Evolutionary conservation across 768 basidiomycete species (phyloP).

Genomic region (Suillus subalutaceus): DNA sequence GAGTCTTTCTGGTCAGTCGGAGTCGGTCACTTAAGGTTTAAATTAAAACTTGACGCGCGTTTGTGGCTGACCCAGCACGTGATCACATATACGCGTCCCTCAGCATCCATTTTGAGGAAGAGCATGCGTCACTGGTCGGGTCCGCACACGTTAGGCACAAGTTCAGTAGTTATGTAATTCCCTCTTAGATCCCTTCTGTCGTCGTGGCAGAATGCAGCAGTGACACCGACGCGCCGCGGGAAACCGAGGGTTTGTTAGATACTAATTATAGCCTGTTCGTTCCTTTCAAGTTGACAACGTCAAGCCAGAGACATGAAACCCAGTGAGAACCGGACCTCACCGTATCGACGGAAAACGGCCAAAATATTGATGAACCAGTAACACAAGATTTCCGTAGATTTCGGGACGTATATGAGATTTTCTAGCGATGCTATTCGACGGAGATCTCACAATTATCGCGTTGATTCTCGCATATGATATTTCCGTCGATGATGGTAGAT

Average conservation of each 20-base stretch:
- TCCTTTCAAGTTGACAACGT: background rate
- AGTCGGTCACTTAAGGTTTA: background rate
- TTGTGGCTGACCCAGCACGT: background rate
- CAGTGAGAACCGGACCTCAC: background rate
- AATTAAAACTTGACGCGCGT: background rate
- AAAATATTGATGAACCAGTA: background rate
- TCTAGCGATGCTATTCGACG: background rate
- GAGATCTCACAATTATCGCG: background rate
- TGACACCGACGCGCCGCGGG: background rate
- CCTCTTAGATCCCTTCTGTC: background rate
- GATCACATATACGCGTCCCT: conserved; percentile 20
- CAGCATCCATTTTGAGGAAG: too few species aligned
- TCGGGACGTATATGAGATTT: background rate
- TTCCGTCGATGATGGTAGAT: background rate
- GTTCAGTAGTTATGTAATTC: too few species aligned
- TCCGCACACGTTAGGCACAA: too few species aligned
- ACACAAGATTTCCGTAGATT: background rate
- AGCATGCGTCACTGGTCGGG: too few species aligned
- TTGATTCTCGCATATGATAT: background rate
- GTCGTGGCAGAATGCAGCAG: background rate
- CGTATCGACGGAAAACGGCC: background rate
- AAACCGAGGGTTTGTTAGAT: background rate
- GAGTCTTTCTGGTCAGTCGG: too few species aligned
- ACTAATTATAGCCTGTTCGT: background rate
- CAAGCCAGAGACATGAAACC: too few species aligned